Evolutionary conservation across 208 protist species (phyloP), one percentile per base, ranked within the genome.

Genomic region (Crithidia sp.): DNA sequence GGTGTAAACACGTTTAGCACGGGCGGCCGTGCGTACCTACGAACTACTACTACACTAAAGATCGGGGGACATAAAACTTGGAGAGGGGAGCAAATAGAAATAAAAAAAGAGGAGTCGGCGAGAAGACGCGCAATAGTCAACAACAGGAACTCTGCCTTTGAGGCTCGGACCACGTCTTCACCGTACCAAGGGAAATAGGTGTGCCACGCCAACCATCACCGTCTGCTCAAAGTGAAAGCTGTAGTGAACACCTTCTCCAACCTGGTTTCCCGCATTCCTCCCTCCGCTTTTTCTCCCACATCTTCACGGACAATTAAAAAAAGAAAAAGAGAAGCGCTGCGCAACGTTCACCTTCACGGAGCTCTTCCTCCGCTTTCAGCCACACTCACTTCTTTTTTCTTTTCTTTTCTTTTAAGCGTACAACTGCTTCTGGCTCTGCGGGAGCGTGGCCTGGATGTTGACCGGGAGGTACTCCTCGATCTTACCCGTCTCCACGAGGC

Each of bases 381-480:
- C 19, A 17, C 56, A 52, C 12, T 45, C 53, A 19, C 54, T 68
- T 40, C 43, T 58, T 58, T 7, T 52, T 59, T 37, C 44, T 53
- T 37, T 59, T 40, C 16, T 19, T 43, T 39, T 55, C 28, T 14
- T 40, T 81, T 90, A 95, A 17, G 77, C 77, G 76, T 93, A 95
- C 43, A 95, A 77, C 52, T 76, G 56, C 53, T 67, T 58, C 79
- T 96, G 79, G 49, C 69, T 84, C 52, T 77, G 59, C 17, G 90
- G 83, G 14, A 96, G 74, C 9, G 87, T 85, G 43, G 85, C 90
- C 72, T 95, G 72, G 49, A 94, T 88, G 77, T 96, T 89, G 6
- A 95, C 85, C 36, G 92, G 75, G 58, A 96, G 85, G 73, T 87
- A 95, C 79, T 96, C 92, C 78, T 95, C 87, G 50, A 96, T 85